Evolutionary conservation across 345 rosid species (phyloP), one percentile per base, ranked within the genome.

Genomic region (Arabidopsis thaliana): DNA sequence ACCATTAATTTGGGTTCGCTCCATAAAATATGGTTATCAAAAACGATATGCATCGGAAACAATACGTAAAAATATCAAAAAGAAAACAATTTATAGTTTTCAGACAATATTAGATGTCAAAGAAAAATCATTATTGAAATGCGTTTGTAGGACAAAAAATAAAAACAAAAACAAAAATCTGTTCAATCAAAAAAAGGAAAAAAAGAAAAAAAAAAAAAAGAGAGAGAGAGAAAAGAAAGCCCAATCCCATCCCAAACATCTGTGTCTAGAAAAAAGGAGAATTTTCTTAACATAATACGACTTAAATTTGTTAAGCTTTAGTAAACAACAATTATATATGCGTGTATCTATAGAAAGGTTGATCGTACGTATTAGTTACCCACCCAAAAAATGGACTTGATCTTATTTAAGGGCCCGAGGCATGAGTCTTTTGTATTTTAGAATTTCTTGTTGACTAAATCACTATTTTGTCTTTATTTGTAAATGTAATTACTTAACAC

Each of bases 371-470:
- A 61, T 9, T 41, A 36, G 59, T 74, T 65, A 45, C 24, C 67
- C 3, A 2, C 30, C 30, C 30, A 3, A 41, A 34, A 45, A 57
- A 46, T 14, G 23, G 9, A n/a, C 4, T 50, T 50, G 59, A 53
- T 60, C 59, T 56, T 69, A 42, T 46, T 80, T 71, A 67, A 67
- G 80, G 71, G 69, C 83, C 77, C 79, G 79, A 81, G 83, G 62
- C 78, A 60, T 22, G 48, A 68, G 64, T 46, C 76, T 68, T 80
- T 12, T n/a, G 59, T 77, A 64, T 77, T 77, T 69, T 70, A 77
- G 34, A 69, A 53, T 55, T 71, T 71, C 12, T 38, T 77, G 67
- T 77, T 70, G 80, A 77, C 80, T 70, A 56, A 63, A 71, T 77
- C 58, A 69, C 59, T 69, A 76, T 37, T 71, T 77, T 64, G 80